A percentile compares a stretch with the other conserved stretches of the same genome.
Evolutionary conservation across 164 flowering plant species (phyloP).

Genomic region (Pachysandra terminalis): DNA sequence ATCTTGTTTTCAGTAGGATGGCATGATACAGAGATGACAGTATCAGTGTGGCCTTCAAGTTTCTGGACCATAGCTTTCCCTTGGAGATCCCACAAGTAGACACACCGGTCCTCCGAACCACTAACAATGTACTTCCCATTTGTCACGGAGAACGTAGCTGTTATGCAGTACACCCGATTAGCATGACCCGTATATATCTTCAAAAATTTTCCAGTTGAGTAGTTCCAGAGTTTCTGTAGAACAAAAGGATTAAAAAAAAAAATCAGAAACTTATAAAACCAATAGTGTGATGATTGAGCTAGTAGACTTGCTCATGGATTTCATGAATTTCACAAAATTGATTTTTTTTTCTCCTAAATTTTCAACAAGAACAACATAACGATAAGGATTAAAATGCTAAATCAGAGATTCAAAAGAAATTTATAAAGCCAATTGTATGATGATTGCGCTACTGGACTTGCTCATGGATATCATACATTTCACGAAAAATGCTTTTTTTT

Average conservation of each 20-base stretch:
- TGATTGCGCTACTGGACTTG: too few relatives aligned
- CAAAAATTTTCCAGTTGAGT: constrained; percentile 65
- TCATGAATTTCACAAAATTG: too few relatives aligned
- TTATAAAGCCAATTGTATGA: too few relatives aligned
- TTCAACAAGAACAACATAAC: too few relatives aligned
- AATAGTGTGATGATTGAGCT: background rate
- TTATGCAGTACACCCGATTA: constrained; percentile 66
- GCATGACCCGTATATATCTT: constrained; percentile 75
- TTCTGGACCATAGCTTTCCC: constrained; percentile 70
- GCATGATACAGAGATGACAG: constrained; percentile 78
- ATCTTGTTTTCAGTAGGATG: constrained; percentile 79
- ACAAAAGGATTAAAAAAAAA: background rate
- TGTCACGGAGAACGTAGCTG: constrained; percentile 81
- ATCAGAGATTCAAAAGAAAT: too few relatives aligned
- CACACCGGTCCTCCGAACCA: constrained; percentile 88
- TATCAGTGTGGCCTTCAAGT: constrained; percentile 86
- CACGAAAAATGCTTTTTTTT: too few relatives aligned
- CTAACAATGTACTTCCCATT: constrained; percentile 88
- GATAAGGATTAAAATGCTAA: too few relatives aligned
- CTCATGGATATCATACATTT: too few relatives aligned
- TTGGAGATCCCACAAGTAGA: constrained; percentile 92
- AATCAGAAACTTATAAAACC: background rate
- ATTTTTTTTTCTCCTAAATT: too few relatives aligned
- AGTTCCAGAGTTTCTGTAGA: constrained; percentile 74
- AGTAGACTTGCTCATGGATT: too few relatives aligned